Evolutionary conservation across 75 land plant species (phyloP).

Genomic region (Azolla pinnata): DNA sequence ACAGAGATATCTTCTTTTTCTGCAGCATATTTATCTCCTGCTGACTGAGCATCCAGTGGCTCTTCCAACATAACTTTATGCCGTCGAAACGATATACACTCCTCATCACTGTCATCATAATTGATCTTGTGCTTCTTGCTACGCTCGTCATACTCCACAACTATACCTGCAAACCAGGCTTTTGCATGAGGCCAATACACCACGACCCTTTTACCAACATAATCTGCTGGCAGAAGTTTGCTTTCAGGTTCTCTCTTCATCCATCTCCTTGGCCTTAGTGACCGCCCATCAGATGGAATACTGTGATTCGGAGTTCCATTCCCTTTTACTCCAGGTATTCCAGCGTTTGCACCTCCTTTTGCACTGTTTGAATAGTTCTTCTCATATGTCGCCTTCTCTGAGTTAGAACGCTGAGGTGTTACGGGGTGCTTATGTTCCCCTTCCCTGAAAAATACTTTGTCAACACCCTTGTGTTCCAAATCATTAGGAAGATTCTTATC

Average conservation of each 20-base stretch:
- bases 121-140: conserved; percentile 6
- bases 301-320: neutral
- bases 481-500: no score
- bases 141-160: neutral
- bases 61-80: conserved; percentile 1
- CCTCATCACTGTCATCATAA: conserved; percentile 13
- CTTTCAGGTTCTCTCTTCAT: neutral
- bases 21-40: neutral
- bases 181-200: conserved; percentile 14
- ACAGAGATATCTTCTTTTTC: no score
- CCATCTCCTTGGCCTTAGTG: neutral
- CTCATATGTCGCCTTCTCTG: neutral
- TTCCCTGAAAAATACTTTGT: no score
- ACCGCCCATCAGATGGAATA: neutral
- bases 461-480: no score
- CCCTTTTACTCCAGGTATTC: neutral
- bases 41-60: neutral
- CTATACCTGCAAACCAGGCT: conserved; percentile 8
- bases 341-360: neutral
- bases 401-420: neutral
- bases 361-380: neutral
- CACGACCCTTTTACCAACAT: conserved; percentile 6
- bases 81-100: conserved; percentile 1
- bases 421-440: neutral
- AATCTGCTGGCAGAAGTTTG: neutral